Evolutionary conservation across 2,329 filamentous ascomycete genomes (phyloP).

Genomic region (Stachybotrys chlorohalonatus): DNA sequence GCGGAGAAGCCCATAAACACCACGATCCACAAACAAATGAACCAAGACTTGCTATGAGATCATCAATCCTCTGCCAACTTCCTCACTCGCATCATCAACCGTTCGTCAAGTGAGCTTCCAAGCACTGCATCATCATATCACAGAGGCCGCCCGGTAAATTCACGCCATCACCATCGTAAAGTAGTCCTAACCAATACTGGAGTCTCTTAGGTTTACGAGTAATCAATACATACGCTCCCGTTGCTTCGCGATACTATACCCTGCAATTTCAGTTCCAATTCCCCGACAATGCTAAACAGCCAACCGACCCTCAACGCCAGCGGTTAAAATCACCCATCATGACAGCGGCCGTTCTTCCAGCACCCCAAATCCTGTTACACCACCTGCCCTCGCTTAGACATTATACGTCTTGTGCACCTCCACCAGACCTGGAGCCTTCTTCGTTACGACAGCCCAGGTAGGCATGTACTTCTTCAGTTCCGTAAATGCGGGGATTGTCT

Average conservation of each 20-base stretch:
- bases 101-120: too few species aligned
- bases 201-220: neutral
- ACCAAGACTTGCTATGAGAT: too few species aligned
- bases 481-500: constrained; percentile 72
- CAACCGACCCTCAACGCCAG: neutral
- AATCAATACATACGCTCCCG: neutral
- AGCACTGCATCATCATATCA: too few species aligned
- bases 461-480: constrained; percentile 71
- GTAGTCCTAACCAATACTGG: neutral
- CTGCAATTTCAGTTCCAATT: constrained; percentile 3
- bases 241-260: neutral
- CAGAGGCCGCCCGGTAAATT: too few species aligned
- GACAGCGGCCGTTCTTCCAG: constrained; percentile 11
- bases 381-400: constrained; percentile 19
- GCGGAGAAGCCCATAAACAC: too few species aligned
- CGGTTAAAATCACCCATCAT: neutral
- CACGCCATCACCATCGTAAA: neutral
- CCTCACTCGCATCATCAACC: too few species aligned
- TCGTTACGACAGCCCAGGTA: constrained; percentile 69
- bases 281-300: constrained; percentile 7
- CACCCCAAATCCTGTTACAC: constrained; percentile 18
- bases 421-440: constrained; percentile 68
- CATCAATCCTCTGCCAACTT: too few species aligned
- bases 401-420: constrained; percentile 56
- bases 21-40: too few species aligned